phyloP scores from a whole-genome alignment of 352 stramenopile genomes.

The Globisporangium lucens region DNA sequence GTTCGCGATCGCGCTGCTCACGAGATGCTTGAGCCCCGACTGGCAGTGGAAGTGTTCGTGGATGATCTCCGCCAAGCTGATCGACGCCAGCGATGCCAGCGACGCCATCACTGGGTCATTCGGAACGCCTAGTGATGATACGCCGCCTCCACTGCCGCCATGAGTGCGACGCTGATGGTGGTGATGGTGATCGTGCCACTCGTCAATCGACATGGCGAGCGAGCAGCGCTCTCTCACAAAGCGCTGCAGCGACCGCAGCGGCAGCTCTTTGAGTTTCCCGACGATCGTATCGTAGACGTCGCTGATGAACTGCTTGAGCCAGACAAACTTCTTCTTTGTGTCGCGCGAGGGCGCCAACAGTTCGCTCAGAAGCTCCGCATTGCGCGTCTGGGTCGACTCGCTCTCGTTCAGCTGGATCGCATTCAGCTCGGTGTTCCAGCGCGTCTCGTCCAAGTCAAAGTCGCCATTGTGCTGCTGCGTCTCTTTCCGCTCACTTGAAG shows the following conservation, averaged over 20 bases:
- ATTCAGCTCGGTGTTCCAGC: slow-evolving; percentile 14
- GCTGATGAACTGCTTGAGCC: slow-evolving; percentile 66
- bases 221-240: slow-evolving; percentile 35
- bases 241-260: slow-evolving; percentile 15
- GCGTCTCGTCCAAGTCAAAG: slow-evolving; percentile 19
- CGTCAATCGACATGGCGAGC: slow-evolving; percentile 44
- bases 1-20: slow-evolving; percentile 38
- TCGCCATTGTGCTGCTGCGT: slow-evolving; percentile 11
- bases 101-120: slow-evolving; percentile 16
- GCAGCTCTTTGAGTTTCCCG: slow-evolving; percentile 40
- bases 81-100: slow-evolving; percentile 14
- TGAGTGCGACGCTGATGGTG: slow-evolving; percentile 12
- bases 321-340: slow-evolving; percentile 39
- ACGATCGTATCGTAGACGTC: slow-evolving; percentile 71
- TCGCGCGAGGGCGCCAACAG: slow-evolving; percentile 36
- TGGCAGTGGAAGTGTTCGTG: slow-evolving; percentile 68
- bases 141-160: not conserved
- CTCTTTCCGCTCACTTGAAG: not conserved
- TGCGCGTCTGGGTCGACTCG: not conserved
- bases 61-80: slow-evolving; percentile 37
- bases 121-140: not conserved
- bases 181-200: slow-evolving; percentile 31
- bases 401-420: slow-evolving; percentile 31
- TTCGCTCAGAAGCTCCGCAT: slow-evolving; percentile 18
- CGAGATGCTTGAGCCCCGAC: slow-evolving; percentile 48